A percentile compares a stretch with the other conserved stretches of the same genome.
Conservation (phyloP, 164 flowering plant genomes). For the Amborella trichopoda region DNA sequence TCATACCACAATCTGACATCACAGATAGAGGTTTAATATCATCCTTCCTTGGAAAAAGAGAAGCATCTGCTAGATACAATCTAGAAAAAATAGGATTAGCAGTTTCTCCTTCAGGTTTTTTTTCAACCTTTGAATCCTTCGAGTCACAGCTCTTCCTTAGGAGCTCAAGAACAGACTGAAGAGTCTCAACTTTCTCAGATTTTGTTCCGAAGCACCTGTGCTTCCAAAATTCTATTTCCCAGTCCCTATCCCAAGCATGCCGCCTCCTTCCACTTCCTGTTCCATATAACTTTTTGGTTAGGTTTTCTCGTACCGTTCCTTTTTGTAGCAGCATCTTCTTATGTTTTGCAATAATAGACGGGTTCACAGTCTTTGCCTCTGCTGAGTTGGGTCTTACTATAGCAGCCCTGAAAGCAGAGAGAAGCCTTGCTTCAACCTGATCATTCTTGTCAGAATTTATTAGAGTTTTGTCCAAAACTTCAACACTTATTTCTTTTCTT, state of each 20-base stretch:
- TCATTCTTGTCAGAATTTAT: constrained; percentile 31
- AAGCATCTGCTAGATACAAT: constrained; percentile 86
- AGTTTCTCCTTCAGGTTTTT: constrained; percentile 19
- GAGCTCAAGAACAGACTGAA: constrained; percentile 76
- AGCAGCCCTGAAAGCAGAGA: constrained; percentile 81
- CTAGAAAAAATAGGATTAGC: constrained; percentile 65
- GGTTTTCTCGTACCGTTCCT: constrained; percentile 80
- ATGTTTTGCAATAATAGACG: constrained; percentile 30
- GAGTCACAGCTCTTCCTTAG: constrained; percentile 27
- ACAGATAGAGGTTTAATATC: constrained; percentile 65
- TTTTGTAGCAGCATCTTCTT: constrained; percentile 66
- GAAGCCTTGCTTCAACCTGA: constrained; percentile 70
- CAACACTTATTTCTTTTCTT: constrained; percentile 76
- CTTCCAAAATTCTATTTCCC: constrained; percentile 96
- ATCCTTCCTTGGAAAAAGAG: constrained; percentile 77
- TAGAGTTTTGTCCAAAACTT: constrained; percentile 51
- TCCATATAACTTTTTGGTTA: constrained; percentile 84
- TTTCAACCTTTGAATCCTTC: constrained; percentile 19
- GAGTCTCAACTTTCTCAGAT: constrained; percentile 72
- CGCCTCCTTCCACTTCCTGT: constrained; percentile 54
- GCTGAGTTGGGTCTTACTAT: constrained; percentile 44
- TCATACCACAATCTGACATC: constrained; percentile 10
- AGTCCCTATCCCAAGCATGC: constrained; percentile 88
- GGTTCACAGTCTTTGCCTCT: constrained; percentile 24
- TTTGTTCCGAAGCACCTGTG: constrained; percentile 51